phyloP scores from a whole-genome alignment of 495 filamentous ascomycete genomes.

The Clohesyomyces aquaticus region DNA sequence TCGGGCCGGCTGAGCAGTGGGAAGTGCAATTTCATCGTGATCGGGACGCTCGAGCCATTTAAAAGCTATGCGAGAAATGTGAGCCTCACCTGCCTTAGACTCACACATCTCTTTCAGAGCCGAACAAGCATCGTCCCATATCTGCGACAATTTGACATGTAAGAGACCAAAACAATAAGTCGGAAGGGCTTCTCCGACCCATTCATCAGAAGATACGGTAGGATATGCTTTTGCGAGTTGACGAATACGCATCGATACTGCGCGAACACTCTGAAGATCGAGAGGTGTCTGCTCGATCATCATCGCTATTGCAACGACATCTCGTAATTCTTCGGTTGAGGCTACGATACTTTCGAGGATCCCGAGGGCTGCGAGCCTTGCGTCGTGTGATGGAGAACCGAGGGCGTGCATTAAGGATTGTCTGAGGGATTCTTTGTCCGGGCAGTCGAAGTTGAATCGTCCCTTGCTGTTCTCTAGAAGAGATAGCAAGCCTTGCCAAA shows the following conservation, averaged over 20 bases:
- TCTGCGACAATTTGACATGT: slow-evolving; percentile 75
- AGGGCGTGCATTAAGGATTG: slow-evolving; percentile 71
- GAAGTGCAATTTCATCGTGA: slow-evolving; percentile 10
- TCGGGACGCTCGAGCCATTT: slow-evolving; percentile 70
- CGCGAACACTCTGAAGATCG: slow-evolving; percentile 71
- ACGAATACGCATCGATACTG: slow-evolving; percentile 80
- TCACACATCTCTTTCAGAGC: slow-evolving; percentile 76
- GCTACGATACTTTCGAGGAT: slow-evolving; percentile 60
- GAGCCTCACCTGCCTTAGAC: slow-evolving; percentile 68
- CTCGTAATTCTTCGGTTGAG: slow-evolving; percentile 31
- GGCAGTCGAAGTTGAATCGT: slow-evolving; percentile 12
- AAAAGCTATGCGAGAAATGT: slow-evolving; percentile 73
- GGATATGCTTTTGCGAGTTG: slow-evolving; percentile 69
- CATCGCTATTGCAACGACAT: slow-evolving; percentile 56
- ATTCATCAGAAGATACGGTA: slow-evolving; percentile 57
- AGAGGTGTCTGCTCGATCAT: slow-evolving; percentile 78
- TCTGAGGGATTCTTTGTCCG: slow-evolving; percentile 57
- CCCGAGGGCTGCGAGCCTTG: slow-evolving; percentile 70
- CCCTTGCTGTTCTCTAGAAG: slow-evolving; percentile 1
- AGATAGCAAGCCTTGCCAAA: slow-evolving; percentile 34
- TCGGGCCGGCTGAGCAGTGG: not conserved
- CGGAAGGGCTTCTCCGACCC: slow-evolving; percentile 73
- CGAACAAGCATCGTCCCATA: slow-evolving; percentile 82
- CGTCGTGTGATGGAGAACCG: slow-evolving; percentile 67
- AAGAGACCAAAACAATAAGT: slow-evolving; percentile 87